Percentiles rank a stretch among this genome's conserved stretches.
phyloP scores from a whole-genome alignment of 495 filamentous ascomycete species.

The Cercophora samala region DNA sequence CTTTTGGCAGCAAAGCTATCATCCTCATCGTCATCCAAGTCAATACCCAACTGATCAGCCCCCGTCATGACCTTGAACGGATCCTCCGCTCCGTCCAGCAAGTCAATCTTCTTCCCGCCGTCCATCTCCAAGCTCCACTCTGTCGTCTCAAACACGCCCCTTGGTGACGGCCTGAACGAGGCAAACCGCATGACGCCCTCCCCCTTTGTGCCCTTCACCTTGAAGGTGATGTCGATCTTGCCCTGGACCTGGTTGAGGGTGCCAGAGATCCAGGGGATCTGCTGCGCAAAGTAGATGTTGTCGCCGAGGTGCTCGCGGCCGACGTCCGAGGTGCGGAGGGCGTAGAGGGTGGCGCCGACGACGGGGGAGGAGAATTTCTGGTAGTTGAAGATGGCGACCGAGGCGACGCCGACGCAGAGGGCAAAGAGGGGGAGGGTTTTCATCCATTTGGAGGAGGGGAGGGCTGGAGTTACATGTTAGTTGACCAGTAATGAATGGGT shows the following conservation, averaged over 20 bases:
- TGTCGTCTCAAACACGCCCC: slow-evolving; percentile 70
- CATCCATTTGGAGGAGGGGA: slow-evolving; percentile 38
- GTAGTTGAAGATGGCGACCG: slow-evolving; percentile 95
- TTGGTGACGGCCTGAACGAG: slow-evolving; percentile 67
- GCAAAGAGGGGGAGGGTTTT: slow-evolving; percentile 55
- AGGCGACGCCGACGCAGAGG: slow-evolving; percentile 58
- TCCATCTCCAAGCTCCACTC: slow-evolving; percentile 72
- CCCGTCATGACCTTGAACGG: slow-evolving; percentile 52
- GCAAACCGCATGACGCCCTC: slow-evolving; percentile 76
- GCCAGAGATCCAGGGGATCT: slow-evolving; percentile 90
- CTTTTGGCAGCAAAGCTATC: slow-evolving; percentile 32
- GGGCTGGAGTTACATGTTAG: slow-evolving; percentile 2
- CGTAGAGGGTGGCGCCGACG: slow-evolving; percentile 82
- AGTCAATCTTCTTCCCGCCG: slow-evolving; percentile 61
- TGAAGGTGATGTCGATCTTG: slow-evolving; percentile 79
- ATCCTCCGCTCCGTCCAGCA: slow-evolving; percentile 60
- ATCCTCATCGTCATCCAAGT: slow-evolving; percentile 36
- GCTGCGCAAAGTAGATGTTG: slow-evolving; percentile 84
- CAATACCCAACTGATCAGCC: slow-evolving; percentile 8
- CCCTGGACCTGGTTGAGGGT: slow-evolving; percentile 94
- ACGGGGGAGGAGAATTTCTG: slow-evolving; percentile 83
- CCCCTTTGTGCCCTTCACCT: slow-evolving; percentile 76
- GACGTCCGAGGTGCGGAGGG: slow-evolving; percentile 71
- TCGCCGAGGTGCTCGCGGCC: slow-evolving; percentile 79
- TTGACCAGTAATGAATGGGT: no score